Evolutionary conservation across 176 grass and related monocot species (phyloP).

Genomic region (Saccharum officinarum): DNA sequence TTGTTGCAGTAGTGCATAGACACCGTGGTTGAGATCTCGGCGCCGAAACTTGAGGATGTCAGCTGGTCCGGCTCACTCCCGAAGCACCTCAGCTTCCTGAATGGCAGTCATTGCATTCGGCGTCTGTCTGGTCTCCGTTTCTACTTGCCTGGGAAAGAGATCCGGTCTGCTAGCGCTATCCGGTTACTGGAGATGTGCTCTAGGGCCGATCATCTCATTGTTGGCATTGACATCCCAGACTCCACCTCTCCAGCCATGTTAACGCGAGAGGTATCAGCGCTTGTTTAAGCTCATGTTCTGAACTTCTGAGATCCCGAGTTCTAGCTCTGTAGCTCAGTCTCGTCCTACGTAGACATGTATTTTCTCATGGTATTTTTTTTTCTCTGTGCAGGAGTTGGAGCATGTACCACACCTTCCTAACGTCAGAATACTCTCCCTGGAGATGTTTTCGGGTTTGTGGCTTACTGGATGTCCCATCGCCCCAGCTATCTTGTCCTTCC

Average conservation of each 20-base stretch:
- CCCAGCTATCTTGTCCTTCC: neutral
- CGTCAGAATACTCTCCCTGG: neutral
- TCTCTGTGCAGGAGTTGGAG: no score
- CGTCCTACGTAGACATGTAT: neutral
- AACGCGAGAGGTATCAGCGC: neutral
- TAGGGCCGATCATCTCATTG: neutral
- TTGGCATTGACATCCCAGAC: neutral
- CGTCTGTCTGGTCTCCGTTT: neutral
- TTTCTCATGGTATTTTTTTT: neutral
- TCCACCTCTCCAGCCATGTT: neutral
- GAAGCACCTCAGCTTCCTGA: neutral
- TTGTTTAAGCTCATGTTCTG: neutral
- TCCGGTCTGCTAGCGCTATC: neutral
- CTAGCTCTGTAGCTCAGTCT: no score
- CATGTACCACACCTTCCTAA: slow-evolving; percentile 6
- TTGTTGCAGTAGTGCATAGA: neutral
- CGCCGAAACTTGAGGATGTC: neutral
- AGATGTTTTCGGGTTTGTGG: neutral
- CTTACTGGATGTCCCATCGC: neutral
- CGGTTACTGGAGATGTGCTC: neutral
- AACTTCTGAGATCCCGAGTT: no score
- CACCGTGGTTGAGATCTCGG: neutral
- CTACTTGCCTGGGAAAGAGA: neutral
- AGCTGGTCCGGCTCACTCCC: neutral
- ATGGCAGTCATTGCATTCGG: no score